These are phyloP conservation scores for Bromus sterilis DNA, from an alignment of 176 grass and related monocot genomes.

Conservation along the genomic window DNA sequence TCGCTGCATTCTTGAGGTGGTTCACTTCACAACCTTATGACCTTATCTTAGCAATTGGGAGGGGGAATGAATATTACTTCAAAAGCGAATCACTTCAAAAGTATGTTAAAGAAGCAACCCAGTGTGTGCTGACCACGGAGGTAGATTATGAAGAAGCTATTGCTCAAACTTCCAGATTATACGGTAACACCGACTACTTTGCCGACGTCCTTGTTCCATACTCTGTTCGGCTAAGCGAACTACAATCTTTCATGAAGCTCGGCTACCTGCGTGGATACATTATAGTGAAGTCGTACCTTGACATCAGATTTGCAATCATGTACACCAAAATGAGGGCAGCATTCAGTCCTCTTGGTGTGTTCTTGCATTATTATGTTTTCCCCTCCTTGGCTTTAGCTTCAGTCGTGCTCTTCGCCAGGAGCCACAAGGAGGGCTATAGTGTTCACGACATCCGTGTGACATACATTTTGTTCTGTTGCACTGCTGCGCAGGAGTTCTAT, in stretches of 20 bases:
- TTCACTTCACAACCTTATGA: no score
- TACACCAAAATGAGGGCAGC: neutral
- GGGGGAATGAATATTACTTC: no score
- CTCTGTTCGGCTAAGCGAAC: neutral
- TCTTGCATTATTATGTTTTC: neutral
- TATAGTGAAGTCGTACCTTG: neutral
- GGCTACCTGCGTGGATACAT: accelerated
- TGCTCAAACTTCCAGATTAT: no score
- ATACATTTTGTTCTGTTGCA: neutral
- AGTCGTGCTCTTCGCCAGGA: neutral
- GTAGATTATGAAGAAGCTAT: no score
- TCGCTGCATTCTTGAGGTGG: accelerated
- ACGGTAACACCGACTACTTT: no score
- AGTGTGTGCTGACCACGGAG: no score
- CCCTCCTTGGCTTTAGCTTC: neutral
- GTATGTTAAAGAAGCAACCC: no score
- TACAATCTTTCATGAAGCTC: neutral
- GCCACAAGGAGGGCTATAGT: neutral
- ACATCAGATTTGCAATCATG: accelerated
- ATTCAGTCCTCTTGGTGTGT: neutral
- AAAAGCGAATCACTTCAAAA: no score
- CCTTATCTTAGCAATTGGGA: no score
- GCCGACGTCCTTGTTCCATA: no score
- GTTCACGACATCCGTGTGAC: neutral
- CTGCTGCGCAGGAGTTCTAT: neutral